Base-by-base conservation (phyloP, 2,329 filamentous ascomycete species). In the Apiospora malaysiana region DNA sequence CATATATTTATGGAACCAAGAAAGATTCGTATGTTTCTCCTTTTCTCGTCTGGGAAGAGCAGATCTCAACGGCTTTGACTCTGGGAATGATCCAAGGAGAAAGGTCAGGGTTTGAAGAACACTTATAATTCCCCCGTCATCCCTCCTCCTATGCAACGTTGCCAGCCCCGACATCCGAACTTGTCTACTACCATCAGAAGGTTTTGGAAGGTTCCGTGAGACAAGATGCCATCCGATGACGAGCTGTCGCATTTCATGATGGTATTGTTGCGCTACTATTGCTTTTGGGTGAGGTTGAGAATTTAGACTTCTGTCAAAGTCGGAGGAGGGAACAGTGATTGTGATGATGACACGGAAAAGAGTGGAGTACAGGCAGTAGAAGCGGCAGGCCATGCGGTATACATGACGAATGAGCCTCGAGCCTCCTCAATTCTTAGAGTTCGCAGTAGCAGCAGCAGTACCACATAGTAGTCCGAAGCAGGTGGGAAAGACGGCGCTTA, bases 321-420 rank as follows among this genome's bases (percentile, higher is more conserved):
- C 51, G 27, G 3, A 32, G 51, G 25, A 56, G 8, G 51, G 42
- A 14, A 16, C 10, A 37, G 51, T 59, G 51, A 59, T 37, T 21
- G 51, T 59, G 51, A 59, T 37, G 51, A 59, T 59, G 51, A 59
- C 51, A 59, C 25, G 51, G 51, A 37, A 18, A 18, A 37, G 51
- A 37, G 51, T 37, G 51, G 27, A 32, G 27, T 21, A 46, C 3
- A 47, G 46, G 21, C 46, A 8, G 46, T 18, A 45, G 42, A 21
- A 21, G 27, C 51, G 27, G 51, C 51, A 59, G 27, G 6, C 51
- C 16, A 59, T 59, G 51, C 51, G 51, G 51, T 59, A 59, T 59
- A 59, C 51, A 37, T 59, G 51, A 59, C 51, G 51, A 59, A 32
- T 16, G 51, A 7, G 5, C n/a, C n/a, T n/a, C 14, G 42, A n/a